These are phyloP conservation scores for Wickerhamomyces xylosicus DNA, from an alignment of 805 yeast genomes.

Conservation along the genomic window DNA sequence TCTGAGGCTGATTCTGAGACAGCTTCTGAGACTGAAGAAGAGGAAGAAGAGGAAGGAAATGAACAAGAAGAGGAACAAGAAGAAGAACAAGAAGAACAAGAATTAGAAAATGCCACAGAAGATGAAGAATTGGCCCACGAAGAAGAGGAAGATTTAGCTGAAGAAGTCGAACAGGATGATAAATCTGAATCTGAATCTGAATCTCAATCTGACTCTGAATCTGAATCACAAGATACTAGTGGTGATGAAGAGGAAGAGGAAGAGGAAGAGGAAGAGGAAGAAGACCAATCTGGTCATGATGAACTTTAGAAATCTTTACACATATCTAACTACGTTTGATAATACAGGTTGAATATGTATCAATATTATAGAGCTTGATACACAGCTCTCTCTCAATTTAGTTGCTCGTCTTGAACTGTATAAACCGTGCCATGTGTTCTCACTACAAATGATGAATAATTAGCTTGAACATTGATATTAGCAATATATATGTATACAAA, in stretches of 20 bases:
- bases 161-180: neutral
- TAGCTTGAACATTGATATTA: too few relatives aligned
- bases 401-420: too few relatives aligned
- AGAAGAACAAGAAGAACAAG: slow-evolving; percentile 1
- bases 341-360: too few relatives aligned
- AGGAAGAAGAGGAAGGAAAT: slow-evolving; percentile 1
- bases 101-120: neutral
- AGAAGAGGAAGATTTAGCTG: neutral
- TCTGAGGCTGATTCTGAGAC: slow-evolving; percentile 1
- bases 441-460: too few relatives aligned
- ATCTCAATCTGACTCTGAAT: slow-evolving; percentile 1
- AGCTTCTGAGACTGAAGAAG: slow-evolving; percentile 1
- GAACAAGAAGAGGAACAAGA: neutral
- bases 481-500: too few relatives aligned
- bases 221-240: neutral
- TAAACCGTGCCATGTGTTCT: too few relatives aligned
- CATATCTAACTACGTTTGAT: too few relatives aligned
- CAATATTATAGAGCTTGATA: too few relatives aligned
- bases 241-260: slow-evolving; percentile 1
- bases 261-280: neutral
- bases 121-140: slow-evolving; percentile 1
- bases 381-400: too few relatives aligned
- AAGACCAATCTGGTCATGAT: too few relatives aligned
- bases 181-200: slow-evolving; percentile 1
- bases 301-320: too few relatives aligned